Percentiles rank a stretch among this genome's conserved stretches.
Evolutionary conservation across 352 stramenopile genomes (phyloP).

Genomic region (Pythium aquatile): DNA sequence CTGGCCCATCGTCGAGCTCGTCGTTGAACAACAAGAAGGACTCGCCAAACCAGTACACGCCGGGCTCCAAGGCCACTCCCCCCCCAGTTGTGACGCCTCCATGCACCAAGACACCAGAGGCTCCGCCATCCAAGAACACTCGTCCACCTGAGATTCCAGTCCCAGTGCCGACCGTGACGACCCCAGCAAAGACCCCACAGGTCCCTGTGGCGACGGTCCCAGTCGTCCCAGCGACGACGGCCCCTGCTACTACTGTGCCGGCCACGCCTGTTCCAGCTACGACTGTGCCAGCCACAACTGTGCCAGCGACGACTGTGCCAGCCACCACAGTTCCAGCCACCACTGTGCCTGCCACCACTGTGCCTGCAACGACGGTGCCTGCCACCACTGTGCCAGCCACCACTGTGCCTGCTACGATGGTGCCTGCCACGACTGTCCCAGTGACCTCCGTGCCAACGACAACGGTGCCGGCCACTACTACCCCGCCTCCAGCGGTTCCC

Average conservation of each 20-base stretch:
- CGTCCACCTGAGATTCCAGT: background rate
- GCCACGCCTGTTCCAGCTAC: background rate
- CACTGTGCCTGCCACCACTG: constrained; percentile 1
- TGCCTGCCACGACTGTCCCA: background rate
- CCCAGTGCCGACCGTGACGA: background rate
- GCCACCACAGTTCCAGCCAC: background rate
- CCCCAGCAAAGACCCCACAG: constrained; percentile 1
- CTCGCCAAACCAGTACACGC: constrained; percentile 12
- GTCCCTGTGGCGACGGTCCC: background rate
- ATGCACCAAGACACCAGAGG: background rate
- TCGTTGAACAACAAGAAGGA: constrained; percentile 7
- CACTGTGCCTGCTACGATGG: background rate
- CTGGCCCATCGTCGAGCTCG: background rate
- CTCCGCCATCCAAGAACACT: constrained; percentile 3
- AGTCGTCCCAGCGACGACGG: background rate
- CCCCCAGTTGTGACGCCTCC: background rate
- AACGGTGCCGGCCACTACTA: background rate
- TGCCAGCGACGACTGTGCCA: background rate
- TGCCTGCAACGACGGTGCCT: background rate
- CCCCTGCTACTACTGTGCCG: background rate
- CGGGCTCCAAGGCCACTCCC: background rate
- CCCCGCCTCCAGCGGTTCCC: background rate
- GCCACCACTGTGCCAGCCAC: background rate
- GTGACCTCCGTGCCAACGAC: background rate
- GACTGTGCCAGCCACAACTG: background rate